Percentiles rank a stretch among this genome's conserved stretches.
Evolutionary conservation across 345 rosid genomes (phyloP).

Genomic region (Cardiospermum halicacabum): DNA sequence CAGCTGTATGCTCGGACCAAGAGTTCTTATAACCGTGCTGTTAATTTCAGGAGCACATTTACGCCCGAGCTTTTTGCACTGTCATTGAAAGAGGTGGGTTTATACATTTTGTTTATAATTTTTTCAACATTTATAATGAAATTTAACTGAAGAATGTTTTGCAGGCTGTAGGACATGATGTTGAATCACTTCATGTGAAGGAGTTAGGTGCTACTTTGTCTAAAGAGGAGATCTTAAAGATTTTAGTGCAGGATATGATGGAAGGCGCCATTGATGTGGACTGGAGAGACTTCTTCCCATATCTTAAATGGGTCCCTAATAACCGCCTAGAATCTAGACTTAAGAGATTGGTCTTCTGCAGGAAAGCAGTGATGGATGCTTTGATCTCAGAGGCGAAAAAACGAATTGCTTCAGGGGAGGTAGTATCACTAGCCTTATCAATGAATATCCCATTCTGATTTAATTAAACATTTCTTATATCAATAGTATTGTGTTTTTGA

Average conservation of each 20-base stretch:
- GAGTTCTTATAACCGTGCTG: constrained; percentile 31
- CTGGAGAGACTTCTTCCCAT: constrained; percentile 97
- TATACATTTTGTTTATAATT: neutral
- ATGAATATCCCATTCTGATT: neutral
- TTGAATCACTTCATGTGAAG: constrained; percentile 56
- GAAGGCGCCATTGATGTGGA: constrained; percentile 81
- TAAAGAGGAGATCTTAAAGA: constrained; percentile 44
- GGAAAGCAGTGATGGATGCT: constrained; percentile 67
- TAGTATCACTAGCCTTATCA: constrained; percentile 10
- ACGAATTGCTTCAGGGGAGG: constrained; percentile 52
- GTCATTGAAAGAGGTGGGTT: constrained; percentile 65
- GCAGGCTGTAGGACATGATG: constrained; percentile 64
- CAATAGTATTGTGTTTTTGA: constrained; percentile 3
- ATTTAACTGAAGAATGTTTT: neutral
- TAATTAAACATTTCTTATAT: neutral
- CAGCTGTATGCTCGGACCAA: constrained; percentile 35
- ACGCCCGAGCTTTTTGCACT: constrained; percentile 70
- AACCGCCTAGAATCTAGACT: constrained; percentile 47
- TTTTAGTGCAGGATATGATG: constrained; percentile 69
- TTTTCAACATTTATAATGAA: neutral
- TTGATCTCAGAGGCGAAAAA: constrained; percentile 44
- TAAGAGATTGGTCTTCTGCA: constrained; percentile 34
- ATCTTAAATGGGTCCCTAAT: constrained; percentile 76
- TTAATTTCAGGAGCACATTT: constrained; percentile 71
- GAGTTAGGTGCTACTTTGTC: constrained; percentile 59